Conservation (phyloP, 331 rosid species). For the Pyracantha coccinea region DNA sequence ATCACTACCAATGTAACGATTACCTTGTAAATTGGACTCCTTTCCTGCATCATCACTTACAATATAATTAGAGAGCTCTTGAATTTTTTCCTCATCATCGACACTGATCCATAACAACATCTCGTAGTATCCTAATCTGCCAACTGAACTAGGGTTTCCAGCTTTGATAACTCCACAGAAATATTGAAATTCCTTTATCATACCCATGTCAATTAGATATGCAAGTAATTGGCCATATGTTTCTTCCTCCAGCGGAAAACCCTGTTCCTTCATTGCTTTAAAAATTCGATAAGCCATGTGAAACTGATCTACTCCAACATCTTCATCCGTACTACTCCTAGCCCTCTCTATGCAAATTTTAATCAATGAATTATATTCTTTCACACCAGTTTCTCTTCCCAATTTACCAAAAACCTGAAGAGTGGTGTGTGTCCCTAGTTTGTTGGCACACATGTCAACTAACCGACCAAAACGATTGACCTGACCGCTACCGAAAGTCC, state of each 20-base stretch:
- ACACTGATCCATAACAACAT: constrained; percentile 64
- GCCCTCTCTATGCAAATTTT: constrained; percentile 48
- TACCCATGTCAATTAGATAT: constrained; percentile 50
- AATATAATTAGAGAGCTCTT: constrained; percentile 43
- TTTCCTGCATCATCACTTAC: constrained; percentile 28
- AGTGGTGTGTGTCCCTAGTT: constrained; percentile 44
- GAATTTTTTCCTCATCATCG: constrained; percentile 56
- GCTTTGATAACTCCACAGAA: constrained; percentile 42
- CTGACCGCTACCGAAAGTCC: constrained; percentile 32
- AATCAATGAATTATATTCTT: constrained; percentile 51
- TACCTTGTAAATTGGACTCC: constrained; percentile 49
- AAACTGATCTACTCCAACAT: constrained; percentile 39
- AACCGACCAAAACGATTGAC: constrained; percentile 28
- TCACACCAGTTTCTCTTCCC: constrained; percentile 48
- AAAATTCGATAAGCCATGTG: constrained; percentile 44
- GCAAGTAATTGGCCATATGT: constrained; percentile 58
- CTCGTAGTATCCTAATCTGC: constrained; percentile 74
- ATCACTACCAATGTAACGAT: neutral
- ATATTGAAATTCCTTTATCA: constrained; percentile 63
- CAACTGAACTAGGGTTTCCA: constrained; percentile 35
- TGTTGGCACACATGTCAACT: constrained; percentile 30
- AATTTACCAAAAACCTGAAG: constrained; percentile 42
- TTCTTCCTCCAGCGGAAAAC: constrained; percentile 52
- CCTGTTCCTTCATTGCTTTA: constrained; percentile 54
- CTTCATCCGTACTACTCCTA: constrained; percentile 42